These are phyloP conservation scores for Aspergillus luchuensis DNA, from an alignment of 2,329 filamentous ascomycete genomes.

Conservation along the genomic window DNA sequence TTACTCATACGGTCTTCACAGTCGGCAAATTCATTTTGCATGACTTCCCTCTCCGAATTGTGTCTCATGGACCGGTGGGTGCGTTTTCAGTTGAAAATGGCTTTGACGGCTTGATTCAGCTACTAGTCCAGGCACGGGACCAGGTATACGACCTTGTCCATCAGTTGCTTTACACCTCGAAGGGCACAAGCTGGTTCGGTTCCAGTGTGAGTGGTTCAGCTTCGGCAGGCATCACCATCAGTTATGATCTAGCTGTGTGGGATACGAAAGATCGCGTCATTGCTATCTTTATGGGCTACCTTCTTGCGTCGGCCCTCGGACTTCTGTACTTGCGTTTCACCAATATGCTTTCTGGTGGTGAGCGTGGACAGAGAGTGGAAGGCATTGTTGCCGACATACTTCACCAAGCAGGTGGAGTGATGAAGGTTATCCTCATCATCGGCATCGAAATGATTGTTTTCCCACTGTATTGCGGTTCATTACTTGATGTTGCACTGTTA, in stretches of 20 bases:
- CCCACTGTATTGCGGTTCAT: slow-evolving; percentile 88
- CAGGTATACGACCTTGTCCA: slow-evolving; percentile 26
- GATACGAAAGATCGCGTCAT: slow-evolving; percentile 66
- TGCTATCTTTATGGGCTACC: slow-evolving; percentile 80
- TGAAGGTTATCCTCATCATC: slow-evolving; percentile 98
- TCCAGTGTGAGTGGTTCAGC: slow-evolving; percentile 23
- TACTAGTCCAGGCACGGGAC: slow-evolving; percentile 21
- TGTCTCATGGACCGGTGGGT: slow-evolving; percentile 29
- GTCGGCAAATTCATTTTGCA: slow-evolving; percentile 46
- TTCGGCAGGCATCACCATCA: slow-evolving; percentile 39
- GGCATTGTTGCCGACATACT: slow-evolving; percentile 75
- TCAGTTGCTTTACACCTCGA: slow-evolving; percentile 26
- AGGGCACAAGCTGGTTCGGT: slow-evolving; percentile 32
- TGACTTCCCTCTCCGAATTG: slow-evolving; percentile 39
- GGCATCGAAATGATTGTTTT: slow-evolving; percentile 99
- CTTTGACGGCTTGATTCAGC: slow-evolving; percentile 19
- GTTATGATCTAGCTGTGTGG: slow-evolving; percentile 68
- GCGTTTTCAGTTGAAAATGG: slow-evolving; percentile 26
- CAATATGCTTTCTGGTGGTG: slow-evolving; percentile 64
- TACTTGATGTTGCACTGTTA: slow-evolving; percentile 84
- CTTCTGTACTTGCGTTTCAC: slow-evolving; percentile 77
- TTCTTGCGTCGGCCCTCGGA: slow-evolving; percentile 71
- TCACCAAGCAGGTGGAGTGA: slow-evolving; percentile 90
- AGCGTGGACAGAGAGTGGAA: slow-evolving; percentile 63
- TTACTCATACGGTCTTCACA: slow-evolving; percentile 45